Conservation (phyloP, 1,284 basidiomycete genomes). For the Malassezia sp. region DNA sequence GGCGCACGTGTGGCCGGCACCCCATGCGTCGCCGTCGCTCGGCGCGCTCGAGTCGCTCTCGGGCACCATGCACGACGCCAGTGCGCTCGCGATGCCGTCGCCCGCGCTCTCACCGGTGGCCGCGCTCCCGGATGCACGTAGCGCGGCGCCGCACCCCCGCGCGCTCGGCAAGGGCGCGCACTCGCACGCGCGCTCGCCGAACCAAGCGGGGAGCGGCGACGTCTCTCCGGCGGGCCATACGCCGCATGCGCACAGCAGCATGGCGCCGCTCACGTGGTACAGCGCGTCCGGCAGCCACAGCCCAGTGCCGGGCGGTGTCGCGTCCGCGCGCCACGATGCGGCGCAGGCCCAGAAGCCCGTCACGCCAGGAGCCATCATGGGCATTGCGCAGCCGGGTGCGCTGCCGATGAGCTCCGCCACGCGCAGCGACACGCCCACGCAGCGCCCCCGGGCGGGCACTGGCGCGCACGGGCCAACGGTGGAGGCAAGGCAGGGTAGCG, state of each 20-base stretch:
- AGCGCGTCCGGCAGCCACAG: not conserved
- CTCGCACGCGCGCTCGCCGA: too few relatives aligned
- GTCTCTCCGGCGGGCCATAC: too few relatives aligned
- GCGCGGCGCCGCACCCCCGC: not conserved
- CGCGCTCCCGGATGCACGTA: not conserved
- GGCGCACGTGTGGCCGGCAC: too few relatives aligned
- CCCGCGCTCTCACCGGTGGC: constrained; percentile 5
- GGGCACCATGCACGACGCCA: constrained; percentile 12
- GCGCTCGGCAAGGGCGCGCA: too few relatives aligned
- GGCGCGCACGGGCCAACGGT: too few relatives aligned
- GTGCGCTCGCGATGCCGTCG: constrained; percentile 10
- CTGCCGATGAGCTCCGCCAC: too few relatives aligned
- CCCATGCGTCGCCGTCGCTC: constrained; percentile 9
- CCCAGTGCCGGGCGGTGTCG: constrained; percentile 39
- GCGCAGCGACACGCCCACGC: too few relatives aligned
- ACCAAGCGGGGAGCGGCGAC: too few relatives aligned
- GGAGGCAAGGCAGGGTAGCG: too few relatives aligned
- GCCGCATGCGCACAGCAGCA: not conserved
- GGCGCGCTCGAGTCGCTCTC: constrained; percentile 15
- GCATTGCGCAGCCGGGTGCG: constrained; percentile 24
- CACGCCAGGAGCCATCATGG: constrained; percentile 42
- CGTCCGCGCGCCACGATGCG: not conserved
- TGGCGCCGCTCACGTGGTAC: not conserved
- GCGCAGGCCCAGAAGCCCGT: constrained; percentile 20
- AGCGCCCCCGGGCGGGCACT: too few relatives aligned